Percentiles rank a stretch among this genome's conserved stretches.
Evolutionary conservation across 495 filamentous ascomycete species (phyloP).

Genomic region (Aspergillus heteromorphus): DNA sequence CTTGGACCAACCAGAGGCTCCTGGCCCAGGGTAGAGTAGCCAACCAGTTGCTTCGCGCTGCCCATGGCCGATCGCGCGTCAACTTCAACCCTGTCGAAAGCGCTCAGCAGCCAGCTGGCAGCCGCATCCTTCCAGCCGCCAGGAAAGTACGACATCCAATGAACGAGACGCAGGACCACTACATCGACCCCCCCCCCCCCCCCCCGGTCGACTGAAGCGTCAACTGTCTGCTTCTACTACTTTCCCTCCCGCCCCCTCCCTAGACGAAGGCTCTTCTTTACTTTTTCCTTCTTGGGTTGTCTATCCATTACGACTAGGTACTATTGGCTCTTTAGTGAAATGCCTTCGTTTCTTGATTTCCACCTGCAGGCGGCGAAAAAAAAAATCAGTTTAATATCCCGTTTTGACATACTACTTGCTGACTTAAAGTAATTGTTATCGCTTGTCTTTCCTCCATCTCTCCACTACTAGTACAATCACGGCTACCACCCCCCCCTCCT

Average conservation of each 20-base stretch:
- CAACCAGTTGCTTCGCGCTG: constrained; percentile 28
- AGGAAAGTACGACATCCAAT: not conserved
- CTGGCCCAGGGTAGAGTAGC: constrained; percentile 6
- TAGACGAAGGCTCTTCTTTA: not conserved
- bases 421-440: constrained; percentile 12
- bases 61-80: constrained; percentile 43
- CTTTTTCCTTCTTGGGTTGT: not conserved
- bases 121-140: constrained; percentile 16
- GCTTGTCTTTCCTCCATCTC: constrained; percentile 14
- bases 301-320: not conserved
- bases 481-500: not conserved
- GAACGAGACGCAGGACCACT: not conserved
- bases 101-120: constrained; percentile 22
- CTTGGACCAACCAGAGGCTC: constrained; percentile 8
- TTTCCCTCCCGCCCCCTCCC: not conserved
- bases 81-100: no score
- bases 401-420: constrained; percentile 14
- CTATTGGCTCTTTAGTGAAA: not conserved
- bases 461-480: constrained; percentile 11
- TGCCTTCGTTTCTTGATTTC: constrained; percentile 5
- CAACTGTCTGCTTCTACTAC: not conserved
- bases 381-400: constrained; percentile 13
- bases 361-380: constrained; percentile 16
- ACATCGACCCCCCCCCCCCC: not conserved
- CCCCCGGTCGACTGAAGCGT: constrained; percentile 11